Evolutionary conservation across 352 stramenopile genomes (phyloP).

Genomic region (Blastocystis hominis): DNA sequence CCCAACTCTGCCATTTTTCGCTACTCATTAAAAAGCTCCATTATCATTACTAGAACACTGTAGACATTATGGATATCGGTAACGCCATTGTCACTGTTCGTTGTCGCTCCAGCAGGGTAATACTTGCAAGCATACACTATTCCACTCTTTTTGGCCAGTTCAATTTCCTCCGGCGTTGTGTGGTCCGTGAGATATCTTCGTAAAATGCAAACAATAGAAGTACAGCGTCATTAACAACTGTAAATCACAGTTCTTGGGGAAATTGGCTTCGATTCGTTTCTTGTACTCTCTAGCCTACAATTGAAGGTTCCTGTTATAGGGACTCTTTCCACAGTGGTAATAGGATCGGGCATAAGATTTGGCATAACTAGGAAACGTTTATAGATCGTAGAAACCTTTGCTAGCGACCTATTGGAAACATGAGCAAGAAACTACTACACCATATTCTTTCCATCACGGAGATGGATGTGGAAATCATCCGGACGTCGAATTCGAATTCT

Average conservation of each 20-base stretch:
- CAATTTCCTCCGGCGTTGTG: slow-evolving; percentile 88
- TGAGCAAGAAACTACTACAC: slow-evolving; percentile 61
- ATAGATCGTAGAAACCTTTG: slow-evolving; percentile 58
- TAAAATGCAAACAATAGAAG: not conserved
- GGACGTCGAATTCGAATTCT: slow-evolving; percentile 62
- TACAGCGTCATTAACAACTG: slow-evolving; percentile 84
- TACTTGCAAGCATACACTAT: slow-evolving; percentile 89
- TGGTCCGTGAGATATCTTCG: slow-evolving; percentile 86
- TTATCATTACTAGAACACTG: slow-evolving; percentile 72
- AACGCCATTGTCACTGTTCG: slow-evolving; percentile 92
- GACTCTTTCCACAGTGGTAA: slow-evolving; percentile 68
- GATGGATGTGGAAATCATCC: slow-evolving; percentile 95
- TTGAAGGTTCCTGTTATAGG: not conserved
- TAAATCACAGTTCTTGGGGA: slow-evolving; percentile 67
- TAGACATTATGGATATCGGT: slow-evolving; percentile 87
- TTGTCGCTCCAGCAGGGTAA: slow-evolving; percentile 94
- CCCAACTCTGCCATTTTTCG: slow-evolving; percentile 67
- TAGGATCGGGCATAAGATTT: slow-evolving; percentile 91
- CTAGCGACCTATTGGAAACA: slow-evolving; percentile 26
- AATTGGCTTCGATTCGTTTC: slow-evolving; percentile 78
- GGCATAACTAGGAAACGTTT: slow-evolving; percentile 87
- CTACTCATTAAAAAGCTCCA: slow-evolving; percentile 60
- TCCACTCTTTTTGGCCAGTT: slow-evolving; percentile 73
- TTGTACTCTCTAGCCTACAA: slow-evolving; percentile 82
- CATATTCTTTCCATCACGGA: slow-evolving; percentile 79